phyloP scores from a whole-genome alignment of 345 rosid genomes.

The Salix arbutifolia region DNA sequence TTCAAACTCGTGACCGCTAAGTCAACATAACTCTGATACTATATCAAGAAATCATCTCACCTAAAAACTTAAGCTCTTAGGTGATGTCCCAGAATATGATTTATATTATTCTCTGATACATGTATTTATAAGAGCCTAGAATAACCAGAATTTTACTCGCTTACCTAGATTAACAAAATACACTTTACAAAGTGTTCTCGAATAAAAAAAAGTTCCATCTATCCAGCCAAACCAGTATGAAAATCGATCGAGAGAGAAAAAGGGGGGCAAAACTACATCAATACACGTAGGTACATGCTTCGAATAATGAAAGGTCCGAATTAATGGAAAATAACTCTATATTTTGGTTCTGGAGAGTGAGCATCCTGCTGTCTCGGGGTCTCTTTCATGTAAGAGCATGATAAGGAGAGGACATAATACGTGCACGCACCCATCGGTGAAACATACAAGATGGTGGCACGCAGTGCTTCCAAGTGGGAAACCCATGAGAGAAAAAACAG shows the following conservation, averaged over 20 bases:
- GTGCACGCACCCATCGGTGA: slow-evolving; percentile 23
- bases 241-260: neutral
- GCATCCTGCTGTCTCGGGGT: neutral
- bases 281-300: neutral
- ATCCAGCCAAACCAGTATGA: slow-evolving; percentile 2
- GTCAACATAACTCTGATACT: too few species aligned
- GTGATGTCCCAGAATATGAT: too few species aligned
- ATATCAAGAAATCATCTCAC: too few species aligned
- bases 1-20: too few species aligned
- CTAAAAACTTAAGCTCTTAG: too few species aligned
- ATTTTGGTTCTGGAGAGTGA: slow-evolving; percentile 6
- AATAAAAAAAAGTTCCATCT: neutral
- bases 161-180: too few species aligned
- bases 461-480: slow-evolving; percentile 26
- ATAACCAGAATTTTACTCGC: too few species aligned
- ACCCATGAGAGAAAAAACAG: neutral
- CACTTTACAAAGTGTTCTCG: too few species aligned
- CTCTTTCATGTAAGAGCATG: neutral
- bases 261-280: neutral
- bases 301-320: neutral
- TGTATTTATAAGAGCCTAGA: too few species aligned
- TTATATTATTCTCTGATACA: too few species aligned
- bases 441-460: slow-evolving; percentile 18
- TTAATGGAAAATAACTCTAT: neutral
- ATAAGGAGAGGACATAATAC: slow-evolving; percentile 6